A percentile compares a stretch with the other conserved stretches of the same genome.
Conservation (phyloP, 495 filamentous ascomycete species). For the Glutinoglossum americanum region DNA sequence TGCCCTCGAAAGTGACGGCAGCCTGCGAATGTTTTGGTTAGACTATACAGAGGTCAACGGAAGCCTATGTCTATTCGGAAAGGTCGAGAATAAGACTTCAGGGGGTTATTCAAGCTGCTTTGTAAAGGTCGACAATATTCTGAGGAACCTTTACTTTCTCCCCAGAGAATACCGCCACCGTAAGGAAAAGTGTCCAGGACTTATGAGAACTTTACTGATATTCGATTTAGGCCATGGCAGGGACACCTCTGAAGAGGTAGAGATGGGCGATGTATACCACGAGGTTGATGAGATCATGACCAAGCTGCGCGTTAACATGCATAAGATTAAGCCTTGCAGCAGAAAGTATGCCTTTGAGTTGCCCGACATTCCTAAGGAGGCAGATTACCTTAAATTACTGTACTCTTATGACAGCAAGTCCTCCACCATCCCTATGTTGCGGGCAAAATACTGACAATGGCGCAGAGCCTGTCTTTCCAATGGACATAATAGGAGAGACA, state of each 20-base stretch:
- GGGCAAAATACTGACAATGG: background rate
- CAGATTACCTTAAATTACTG: constrained; percentile 76
- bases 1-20: constrained; percentile 77
- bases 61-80: constrained; percentile 82
- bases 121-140: constrained; percentile 85
- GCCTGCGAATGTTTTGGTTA: constrained; percentile 85
- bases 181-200: constrained; percentile 4
- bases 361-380: constrained; percentile 65
- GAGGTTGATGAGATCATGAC: constrained; percentile 78
- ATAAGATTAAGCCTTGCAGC: constrained; percentile 77
- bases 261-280: constrained; percentile 72
- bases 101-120: constrained; percentile 73
- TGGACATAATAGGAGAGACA: constrained; percentile 60
- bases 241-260: constrained; percentile 59
- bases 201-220: background rate
- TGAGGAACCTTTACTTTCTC: constrained; percentile 82
- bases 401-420: constrained; percentile 59
- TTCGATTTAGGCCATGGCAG: constrained; percentile 27
- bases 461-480: constrained; percentile 35
- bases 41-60: constrained; percentile 92
- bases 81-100: constrained; percentile 76
- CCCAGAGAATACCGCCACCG: constrained; percentile 49
- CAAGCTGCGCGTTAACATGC: constrained; percentile 57
- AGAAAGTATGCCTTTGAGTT: constrained; percentile 95
- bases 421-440: background rate